Conservation (phyloP, 1,284 basidiomycete genomes). For the Apiotrichum montevideense region DNA sequence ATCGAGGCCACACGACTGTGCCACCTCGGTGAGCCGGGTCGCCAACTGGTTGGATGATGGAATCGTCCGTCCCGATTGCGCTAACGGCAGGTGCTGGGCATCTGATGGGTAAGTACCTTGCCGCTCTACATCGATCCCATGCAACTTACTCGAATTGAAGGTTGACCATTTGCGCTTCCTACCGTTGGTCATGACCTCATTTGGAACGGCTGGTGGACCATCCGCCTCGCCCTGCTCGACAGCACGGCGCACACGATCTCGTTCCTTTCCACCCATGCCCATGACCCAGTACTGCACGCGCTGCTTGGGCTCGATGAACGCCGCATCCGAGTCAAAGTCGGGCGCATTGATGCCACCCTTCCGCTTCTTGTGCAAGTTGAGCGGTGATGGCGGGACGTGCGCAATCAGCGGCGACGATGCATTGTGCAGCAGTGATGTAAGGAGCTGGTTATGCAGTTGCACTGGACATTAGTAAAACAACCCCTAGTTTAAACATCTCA, state of each 20-base stretch:
- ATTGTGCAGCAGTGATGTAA: constrained; percentile 41
- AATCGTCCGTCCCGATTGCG: constrained; percentile 20
- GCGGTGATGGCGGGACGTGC: constrained; percentile 18
- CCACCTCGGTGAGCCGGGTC: constrained; percentile 27
- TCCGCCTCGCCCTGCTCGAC: constrained; percentile 13
- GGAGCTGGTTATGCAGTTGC: constrained; percentile 41
- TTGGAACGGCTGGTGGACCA: constrained; percentile 3
- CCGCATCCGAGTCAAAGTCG: constrained; percentile 36
- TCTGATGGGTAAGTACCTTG: background rate
- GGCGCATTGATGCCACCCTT: constrained; percentile 26
- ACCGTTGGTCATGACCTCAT: constrained; percentile 9
- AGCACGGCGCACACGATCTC: constrained; percentile 24
- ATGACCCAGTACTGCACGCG: constrained; percentile 38
- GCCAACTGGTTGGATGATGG: constrained; percentile 36
- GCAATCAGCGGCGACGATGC: constrained; percentile 31
- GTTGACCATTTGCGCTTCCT: constrained; percentile 18
- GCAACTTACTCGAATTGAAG: constrained; percentile 12
- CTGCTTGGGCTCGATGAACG: constrained; percentile 31
- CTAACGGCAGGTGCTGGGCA: constrained; percentile 22
- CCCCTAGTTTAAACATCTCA: no score
- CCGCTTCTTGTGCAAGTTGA: constrained; percentile 27
- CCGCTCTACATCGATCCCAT: no score
- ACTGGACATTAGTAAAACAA: constrained; percentile 22
- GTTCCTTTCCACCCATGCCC: constrained; percentile 32
- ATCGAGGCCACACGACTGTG: constrained; percentile 29